Evolutionary conservation across 257 asterid genomes (phyloP).

Genomic region (Solanum commersonii): DNA sequence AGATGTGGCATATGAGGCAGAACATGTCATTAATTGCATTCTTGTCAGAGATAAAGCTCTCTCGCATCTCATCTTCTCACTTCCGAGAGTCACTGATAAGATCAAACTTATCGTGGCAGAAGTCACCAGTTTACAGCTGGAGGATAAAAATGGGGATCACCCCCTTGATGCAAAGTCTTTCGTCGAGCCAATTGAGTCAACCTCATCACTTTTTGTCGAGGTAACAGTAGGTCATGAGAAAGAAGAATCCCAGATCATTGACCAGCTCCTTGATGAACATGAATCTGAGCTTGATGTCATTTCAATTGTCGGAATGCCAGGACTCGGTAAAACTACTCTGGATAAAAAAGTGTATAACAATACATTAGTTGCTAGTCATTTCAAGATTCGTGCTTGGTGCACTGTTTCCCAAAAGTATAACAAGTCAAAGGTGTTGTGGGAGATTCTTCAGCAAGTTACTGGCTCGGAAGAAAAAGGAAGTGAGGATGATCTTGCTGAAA

Average conservation of each 20-base stretch:
- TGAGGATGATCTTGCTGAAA: too few relatives aligned
- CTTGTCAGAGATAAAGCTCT: too few relatives aligned
- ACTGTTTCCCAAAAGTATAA: not conserved
- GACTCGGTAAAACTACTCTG: not conserved
- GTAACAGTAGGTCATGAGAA: not conserved
- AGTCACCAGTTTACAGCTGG: not conserved
- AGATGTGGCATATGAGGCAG: too few relatives aligned
- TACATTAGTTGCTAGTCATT: not conserved
- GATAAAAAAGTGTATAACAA: not conserved
- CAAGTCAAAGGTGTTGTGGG: too few relatives aligned
- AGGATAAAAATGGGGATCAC: not conserved
- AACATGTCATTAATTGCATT: too few relatives aligned
- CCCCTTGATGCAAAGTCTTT: not conserved
- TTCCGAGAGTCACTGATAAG: not conserved
- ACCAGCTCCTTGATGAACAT: not conserved
- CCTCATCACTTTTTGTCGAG: not conserved
- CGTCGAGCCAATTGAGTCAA: not conserved
- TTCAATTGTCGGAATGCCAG: not conserved
- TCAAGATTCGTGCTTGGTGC: not conserved
- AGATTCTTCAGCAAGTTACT: too few relatives aligned
- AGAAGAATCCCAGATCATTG: not conserved
- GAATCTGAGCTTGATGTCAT: not conserved
- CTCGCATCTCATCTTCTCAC: too few relatives aligned
- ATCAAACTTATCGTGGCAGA: not conserved
- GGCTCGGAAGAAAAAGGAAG: too few relatives aligned